Conservation (phyloP, 1,139 yeast genomes). For the Yamadazyma atlantica region DNA sequence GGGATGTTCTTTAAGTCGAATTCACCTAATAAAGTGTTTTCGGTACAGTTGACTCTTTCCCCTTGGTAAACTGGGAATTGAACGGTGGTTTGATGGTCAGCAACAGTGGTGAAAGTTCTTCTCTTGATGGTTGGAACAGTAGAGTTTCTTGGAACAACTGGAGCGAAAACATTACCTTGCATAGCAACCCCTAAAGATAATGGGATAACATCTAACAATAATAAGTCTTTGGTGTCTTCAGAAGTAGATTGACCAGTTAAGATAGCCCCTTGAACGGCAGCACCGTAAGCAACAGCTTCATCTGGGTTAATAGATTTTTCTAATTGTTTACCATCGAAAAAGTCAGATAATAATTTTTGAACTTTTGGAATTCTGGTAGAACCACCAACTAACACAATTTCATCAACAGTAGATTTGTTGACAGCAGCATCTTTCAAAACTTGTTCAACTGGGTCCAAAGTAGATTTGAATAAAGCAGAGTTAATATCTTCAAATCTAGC, state of each 20-base stretch:
- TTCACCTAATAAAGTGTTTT: conserved; percentile 93
- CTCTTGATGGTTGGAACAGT: conserved; percentile 97
- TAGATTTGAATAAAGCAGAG: conserved; percentile 92
- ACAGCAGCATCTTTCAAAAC: conserved; percentile 94
- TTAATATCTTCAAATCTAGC: conserved; percentile 98
- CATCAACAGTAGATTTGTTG: conserved; percentile 84
- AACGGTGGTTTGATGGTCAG: conserved; percentile 96
- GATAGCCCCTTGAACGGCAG: conserved; percentile 98
- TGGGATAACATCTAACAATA: conserved; percentile 89
- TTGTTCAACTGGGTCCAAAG: conserved; percentile 96
- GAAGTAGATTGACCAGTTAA: conserved; percentile 59
- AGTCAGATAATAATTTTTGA: conserved; percentile 94
- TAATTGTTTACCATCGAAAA: conserved; percentile 96
- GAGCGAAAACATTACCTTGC: conserved; percentile 97
- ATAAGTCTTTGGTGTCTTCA: conserved; percentile 74
- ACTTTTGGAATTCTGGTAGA: conserved; percentile 99
- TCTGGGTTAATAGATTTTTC: conserved; percentile 97
- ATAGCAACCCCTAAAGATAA: conserved; percentile 95
- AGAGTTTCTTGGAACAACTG: conserved; percentile 94
- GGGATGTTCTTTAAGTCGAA: conserved; percentile 95
- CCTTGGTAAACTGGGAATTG: conserved; percentile 96
- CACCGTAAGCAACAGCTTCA: conserved; percentile 98
- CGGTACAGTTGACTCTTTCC: conserved; percentile 95
- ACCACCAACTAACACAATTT: conserved; percentile 98
- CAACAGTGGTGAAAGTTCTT: conserved; percentile 94